A percentile compares a stretch with the other conserved stretches of the same genome.
These are phyloP conservation scores for Aspergillus haitiensis DNA, from an alignment of 495 filamentous ascomycete species.

Conservation along the genomic window DNA sequence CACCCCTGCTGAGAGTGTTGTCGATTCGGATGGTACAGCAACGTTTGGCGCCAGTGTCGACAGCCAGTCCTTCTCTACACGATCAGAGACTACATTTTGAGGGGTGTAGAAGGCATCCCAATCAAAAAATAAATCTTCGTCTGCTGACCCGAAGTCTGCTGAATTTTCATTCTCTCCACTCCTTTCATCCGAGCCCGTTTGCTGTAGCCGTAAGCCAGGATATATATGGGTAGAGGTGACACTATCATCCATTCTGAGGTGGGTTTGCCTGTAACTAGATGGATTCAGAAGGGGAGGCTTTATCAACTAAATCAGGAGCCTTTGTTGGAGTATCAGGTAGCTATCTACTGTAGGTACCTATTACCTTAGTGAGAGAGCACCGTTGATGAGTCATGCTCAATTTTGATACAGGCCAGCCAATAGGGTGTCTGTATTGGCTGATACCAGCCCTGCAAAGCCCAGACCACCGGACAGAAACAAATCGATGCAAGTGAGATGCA, in stretches of 20 bases:
- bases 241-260: neutral
- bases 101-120: slow-evolving; percentile 15
- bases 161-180: slow-evolving; percentile 10
- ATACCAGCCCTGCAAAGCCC: too few relatives aligned
- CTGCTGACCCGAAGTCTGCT: neutral
- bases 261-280: neutral
- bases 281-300: too few relatives aligned
- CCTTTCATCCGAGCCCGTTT: neutral
- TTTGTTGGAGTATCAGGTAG: too few relatives aligned
- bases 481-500: too few relatives aligned
- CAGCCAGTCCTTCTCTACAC: neutral
- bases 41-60: slow-evolving; percentile 3
- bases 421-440: too few relatives aligned
- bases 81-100: neutral
- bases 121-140: slow-evolving; percentile 16
- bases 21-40: neutral
- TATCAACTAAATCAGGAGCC: too few relatives aligned
- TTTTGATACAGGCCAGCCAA: too few relatives aligned
- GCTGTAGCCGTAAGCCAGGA: neutral
- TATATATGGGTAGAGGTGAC: neutral
- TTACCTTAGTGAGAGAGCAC: too few relatives aligned
- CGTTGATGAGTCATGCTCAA: too few relatives aligned
- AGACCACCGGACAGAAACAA: too few relatives aligned
- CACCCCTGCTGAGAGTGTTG: neutral
- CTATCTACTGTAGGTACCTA: too few relatives aligned